These are phyloP conservation scores for Crithidia sp. DNA, from an alignment of 208 protist genomes.

Conservation along the genomic window DNA sequence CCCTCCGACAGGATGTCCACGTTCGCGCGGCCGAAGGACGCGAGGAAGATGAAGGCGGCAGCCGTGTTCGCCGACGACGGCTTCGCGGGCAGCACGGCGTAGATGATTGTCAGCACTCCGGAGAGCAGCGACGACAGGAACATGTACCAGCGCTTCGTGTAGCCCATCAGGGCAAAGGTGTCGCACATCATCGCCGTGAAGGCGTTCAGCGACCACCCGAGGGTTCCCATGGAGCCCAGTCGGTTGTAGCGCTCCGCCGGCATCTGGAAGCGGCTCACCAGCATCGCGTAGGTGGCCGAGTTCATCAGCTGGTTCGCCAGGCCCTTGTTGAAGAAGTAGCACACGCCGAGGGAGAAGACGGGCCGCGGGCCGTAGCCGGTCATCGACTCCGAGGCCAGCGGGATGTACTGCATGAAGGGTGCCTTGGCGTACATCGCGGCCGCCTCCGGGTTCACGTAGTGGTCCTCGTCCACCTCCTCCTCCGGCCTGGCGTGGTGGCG, in stretches of 20 bases:
- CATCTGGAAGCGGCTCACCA: constrained; percentile 31
- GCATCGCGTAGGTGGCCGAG: constrained; percentile 36
- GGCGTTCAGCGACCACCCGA: constrained; percentile 58
- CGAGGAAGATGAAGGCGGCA: no score
- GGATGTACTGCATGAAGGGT: constrained; percentile 15
- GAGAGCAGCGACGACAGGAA: no score
- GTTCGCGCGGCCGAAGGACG: no score
- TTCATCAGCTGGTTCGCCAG: constrained; percentile 50
- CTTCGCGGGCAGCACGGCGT: no score
- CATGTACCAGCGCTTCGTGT: constrained; percentile 61
- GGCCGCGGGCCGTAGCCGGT: constrained; percentile 37
- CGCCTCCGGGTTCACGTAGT: constrained; percentile 5
- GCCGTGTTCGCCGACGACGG: no score
- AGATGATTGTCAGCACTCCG: no score
- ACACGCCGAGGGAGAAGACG: constrained; percentile 42
- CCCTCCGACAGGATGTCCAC: no score
- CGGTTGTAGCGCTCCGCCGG: no score
- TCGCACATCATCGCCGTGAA: constrained; percentile 55
- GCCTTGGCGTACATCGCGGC: background rate
- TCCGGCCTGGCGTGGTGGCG: no score
- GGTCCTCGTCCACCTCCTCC: no score
- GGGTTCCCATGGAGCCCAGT: constrained; percentile 10
- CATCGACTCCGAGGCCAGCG: constrained; percentile 10
- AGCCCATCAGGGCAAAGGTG: constrained; percentile 50
- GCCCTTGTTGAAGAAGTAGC: constrained; percentile 58